Evolutionary conservation across 257 asterid species (phyloP).

Genomic region (Solanum piurae): DNA sequence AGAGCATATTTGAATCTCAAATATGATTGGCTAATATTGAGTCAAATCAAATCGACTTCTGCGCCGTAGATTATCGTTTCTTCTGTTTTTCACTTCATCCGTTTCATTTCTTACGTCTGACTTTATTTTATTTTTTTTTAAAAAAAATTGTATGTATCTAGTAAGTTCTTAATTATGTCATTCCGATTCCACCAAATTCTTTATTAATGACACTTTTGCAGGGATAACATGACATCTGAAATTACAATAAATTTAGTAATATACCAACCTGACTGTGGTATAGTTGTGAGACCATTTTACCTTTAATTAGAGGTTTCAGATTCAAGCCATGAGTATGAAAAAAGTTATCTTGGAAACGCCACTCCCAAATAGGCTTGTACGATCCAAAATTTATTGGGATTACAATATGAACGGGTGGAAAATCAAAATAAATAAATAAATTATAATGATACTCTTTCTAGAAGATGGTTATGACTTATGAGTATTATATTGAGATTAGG

Average conservation of each 20-base stretch:
- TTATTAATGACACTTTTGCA: background rate
- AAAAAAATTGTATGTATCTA: too few species aligned
- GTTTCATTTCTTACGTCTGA: background rate
- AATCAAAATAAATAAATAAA: too few species aligned
- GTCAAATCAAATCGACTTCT: background rate
- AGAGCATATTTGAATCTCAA: background rate
- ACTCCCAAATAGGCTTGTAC: fast-evolving
- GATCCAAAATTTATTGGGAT: too few species aligned
- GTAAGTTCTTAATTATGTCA: background rate
- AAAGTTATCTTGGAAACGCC: too few species aligned
- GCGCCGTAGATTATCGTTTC: background rate
- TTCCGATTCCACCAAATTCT: background rate
- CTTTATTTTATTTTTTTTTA: background rate
- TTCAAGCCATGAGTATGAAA: too few species aligned
- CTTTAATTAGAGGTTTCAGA: too few species aligned
- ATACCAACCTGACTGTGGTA: too few species aligned
- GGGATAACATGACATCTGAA: background rate
- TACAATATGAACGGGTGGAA: too few species aligned
- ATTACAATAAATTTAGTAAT: background rate
- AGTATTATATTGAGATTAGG: background rate
- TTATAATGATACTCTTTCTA: background rate
- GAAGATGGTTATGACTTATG: background rate
- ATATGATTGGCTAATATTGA: background rate
- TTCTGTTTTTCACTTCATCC: background rate
- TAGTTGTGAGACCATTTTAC: fast-evolving